A percentile compares a stretch with the other conserved stretches of the same genome.
phyloP scores from a whole-genome alignment of 495 filamentous ascomycete genomes.

The Lasiosphaeris hirsuta region DNA sequence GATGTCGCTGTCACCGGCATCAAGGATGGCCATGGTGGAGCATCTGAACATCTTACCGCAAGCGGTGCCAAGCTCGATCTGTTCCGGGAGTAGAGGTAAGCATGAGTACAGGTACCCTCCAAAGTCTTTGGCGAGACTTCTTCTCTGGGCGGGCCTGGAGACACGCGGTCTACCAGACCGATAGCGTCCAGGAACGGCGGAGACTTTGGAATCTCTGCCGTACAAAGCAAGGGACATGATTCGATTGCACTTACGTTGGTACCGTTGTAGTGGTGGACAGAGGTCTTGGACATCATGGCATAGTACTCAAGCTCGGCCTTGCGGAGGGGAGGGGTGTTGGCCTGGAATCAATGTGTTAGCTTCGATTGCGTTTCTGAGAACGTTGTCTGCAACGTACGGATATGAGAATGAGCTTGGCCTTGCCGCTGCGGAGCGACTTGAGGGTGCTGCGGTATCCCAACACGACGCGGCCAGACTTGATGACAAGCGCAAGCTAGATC shows the following conservation, averaged over 20 bases:
- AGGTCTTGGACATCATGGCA: slow-evolving; percentile 88
- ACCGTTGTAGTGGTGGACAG: slow-evolving; percentile 92
- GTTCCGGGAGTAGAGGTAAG: slow-evolving; percentile 39
- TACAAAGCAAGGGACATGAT: slow-evolving; percentile 17
- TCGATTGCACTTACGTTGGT: slow-evolving; percentile 79
- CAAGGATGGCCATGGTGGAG: slow-evolving; percentile 90
- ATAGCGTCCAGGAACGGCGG: slow-evolving; percentile 12
- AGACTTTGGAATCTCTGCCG: slow-evolving; percentile 4
- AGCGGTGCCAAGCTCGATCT: slow-evolving; percentile 96
- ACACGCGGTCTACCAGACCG: slow-evolving; percentile 12
- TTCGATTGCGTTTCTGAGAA: slow-evolving; percentile 33
- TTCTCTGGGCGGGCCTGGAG: slow-evolving; percentile 65
- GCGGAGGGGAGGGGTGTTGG: slow-evolving; percentile 92
- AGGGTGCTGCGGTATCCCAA: slow-evolving; percentile 94
- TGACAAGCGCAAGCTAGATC: slow-evolving; percentile 71
- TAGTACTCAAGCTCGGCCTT: slow-evolving; percentile 94
- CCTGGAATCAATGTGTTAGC: slow-evolving; percentile 48
- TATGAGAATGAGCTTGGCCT: slow-evolving; percentile 69
- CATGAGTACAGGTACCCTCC: slow-evolving; percentile 70
- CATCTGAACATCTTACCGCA: slow-evolving; percentile 57
- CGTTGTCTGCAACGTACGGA: slow-evolving; percentile 28
- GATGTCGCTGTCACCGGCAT: slow-evolving; percentile 98
- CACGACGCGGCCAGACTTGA: slow-evolving; percentile 84
- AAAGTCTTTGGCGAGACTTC: slow-evolving; percentile 69
- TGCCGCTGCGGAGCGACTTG: slow-evolving; percentile 87